phyloP scores from a whole-genome alignment of 192 early-diverging fungal species.

The Phlyctochytrium planicorne region DNA sequence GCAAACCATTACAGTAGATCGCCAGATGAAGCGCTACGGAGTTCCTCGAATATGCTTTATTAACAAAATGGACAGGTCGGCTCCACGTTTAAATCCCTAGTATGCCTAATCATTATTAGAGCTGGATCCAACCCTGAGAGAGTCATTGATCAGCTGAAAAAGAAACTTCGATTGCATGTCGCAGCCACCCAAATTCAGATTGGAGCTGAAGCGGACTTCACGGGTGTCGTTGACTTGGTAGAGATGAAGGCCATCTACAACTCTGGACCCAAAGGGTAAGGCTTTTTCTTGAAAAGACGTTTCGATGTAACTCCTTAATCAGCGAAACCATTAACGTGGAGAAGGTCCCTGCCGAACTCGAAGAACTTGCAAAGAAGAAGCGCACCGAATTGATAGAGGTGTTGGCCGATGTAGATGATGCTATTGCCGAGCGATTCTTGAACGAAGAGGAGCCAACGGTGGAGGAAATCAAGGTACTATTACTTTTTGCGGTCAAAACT shows the following conservation, averaged over 20 bases:
- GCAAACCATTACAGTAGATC: conserved; percentile 83
- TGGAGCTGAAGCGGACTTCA: conserved; percentile 81
- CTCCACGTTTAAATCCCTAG: conserved; percentile 39
- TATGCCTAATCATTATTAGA: conserved; percentile 1
- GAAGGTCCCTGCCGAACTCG: conserved; percentile 40
- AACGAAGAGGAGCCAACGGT: conserved; percentile 64
- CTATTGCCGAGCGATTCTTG: conserved; percentile 83
- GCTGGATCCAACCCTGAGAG: conserved; percentile 64
- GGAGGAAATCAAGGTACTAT: conserved; percentile 63
- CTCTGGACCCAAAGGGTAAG: conserved; percentile 81
- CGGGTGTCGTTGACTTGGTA: conserved; percentile 91
- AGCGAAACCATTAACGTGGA: conserved; percentile 65
- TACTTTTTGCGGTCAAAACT: conserved; percentile 26
- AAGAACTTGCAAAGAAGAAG: conserved; percentile 46
- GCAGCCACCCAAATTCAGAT: conserved; percentile 61
- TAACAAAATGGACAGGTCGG: conserved; percentile 93
- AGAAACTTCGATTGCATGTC: conserved; percentile 47
- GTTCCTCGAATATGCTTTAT: conserved; percentile 90
- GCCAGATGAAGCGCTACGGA: conserved; percentile 79
- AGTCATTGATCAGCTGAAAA: conserved; percentile 61
- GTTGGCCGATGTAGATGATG: conserved; percentile 84
- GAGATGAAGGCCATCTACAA: conserved; percentile 85
- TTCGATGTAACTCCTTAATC: not conserved
- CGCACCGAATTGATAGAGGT: conserved; percentile 79
- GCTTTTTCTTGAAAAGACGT: not conserved